Conservation (phyloP, 108 stramenopile species). For the Epipyxis sp. region DNA sequence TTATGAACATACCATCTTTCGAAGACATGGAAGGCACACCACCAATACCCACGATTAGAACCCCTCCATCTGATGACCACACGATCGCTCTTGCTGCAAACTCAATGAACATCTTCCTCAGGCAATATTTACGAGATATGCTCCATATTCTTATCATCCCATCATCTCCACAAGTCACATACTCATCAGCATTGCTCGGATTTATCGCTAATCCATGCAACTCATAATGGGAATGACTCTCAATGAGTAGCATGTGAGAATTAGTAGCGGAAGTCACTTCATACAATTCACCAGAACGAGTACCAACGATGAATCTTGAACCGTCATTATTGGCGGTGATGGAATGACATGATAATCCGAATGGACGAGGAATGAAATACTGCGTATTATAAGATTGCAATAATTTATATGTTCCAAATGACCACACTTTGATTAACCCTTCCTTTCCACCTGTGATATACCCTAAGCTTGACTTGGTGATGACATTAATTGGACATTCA, state of each 20-base stretch:
- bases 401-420: conserved; percentile 22
- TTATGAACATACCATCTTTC: conserved; percentile 48
- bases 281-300: conserved; percentile 46
- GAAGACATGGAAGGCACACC: conserved; percentile 37
- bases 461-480: not conserved
- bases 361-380: too few species aligned
- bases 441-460: conserved; percentile 37
- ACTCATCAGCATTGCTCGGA: conserved; percentile 42
- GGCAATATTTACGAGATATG: conserved; percentile 35
- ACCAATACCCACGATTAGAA: conserved; percentile 45
- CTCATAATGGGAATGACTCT: conserved; percentile 47
- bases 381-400: too few species aligned
- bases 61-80: conserved; percentile 44
- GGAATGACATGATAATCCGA: too few species aligned
- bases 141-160: conserved; percentile 46
- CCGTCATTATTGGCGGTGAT: conserved; percentile 33
- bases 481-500: conserved; percentile 39
- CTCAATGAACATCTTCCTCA: conserved; percentile 45
- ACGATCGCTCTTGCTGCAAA: conserved; percentile 42
- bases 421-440: conserved; percentile 49
- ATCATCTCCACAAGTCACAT: conserved; percentile 47
- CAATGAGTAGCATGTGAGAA: conserved; percentile 1
- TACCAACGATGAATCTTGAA: conserved; percentile 37
- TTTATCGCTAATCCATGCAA: conserved; percentile 44
- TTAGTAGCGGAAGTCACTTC: not conserved